Percentiles rank a stretch among this genome's conserved stretches.
Conservation (phyloP, 805 yeast genomes). For the Yarrowia porcina region DNA sequence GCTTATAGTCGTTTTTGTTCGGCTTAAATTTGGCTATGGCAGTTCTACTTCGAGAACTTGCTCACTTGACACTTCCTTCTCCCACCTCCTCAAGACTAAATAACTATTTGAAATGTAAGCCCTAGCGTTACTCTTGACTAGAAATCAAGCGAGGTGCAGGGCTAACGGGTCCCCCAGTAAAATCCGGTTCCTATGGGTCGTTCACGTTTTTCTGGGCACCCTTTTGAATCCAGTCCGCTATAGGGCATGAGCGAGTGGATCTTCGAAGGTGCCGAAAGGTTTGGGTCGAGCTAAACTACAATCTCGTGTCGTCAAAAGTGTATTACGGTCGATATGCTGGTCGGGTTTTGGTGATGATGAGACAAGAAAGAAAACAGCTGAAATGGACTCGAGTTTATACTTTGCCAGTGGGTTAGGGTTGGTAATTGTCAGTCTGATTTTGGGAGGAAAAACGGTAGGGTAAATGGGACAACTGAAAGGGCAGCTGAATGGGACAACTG, state of each 20-base stretch:
- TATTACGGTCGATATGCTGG: constrained; percentile 15
- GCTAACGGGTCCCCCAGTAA: constrained; percentile 25
- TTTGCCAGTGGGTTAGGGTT: constrained; percentile 2
- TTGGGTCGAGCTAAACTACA: constrained; percentile 25
- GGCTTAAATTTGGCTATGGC: too few relatives aligned
- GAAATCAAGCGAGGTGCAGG: constrained; percentile 14
- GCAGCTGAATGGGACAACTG: too few relatives aligned
- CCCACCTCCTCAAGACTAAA: too few relatives aligned
- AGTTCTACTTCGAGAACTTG: too few relatives aligned
- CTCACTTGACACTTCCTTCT: too few relatives aligned
- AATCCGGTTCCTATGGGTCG: constrained; percentile 25
- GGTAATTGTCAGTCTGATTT: constrained; percentile 8
- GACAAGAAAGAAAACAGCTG: background rate
- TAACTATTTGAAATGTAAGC: constrained; percentile 1
- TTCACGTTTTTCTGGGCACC: constrained; percentile 29
- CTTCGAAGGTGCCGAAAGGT: constrained; percentile 28
- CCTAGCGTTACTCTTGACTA: constrained; percentile 16
- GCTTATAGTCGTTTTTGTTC: too few relatives aligned
- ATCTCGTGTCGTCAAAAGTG: constrained; percentile 23
- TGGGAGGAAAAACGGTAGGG: background rate
- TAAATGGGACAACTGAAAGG: too few relatives aligned
- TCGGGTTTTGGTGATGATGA: background rate
- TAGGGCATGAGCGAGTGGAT: constrained; percentile 28
- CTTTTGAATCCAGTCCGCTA: constrained; percentile 30
- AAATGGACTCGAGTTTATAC: background rate